These are phyloP conservation scores for Nicotiana noctiflora DNA, from an alignment of 257 asterid genomes.

Conservation along the genomic window DNA sequence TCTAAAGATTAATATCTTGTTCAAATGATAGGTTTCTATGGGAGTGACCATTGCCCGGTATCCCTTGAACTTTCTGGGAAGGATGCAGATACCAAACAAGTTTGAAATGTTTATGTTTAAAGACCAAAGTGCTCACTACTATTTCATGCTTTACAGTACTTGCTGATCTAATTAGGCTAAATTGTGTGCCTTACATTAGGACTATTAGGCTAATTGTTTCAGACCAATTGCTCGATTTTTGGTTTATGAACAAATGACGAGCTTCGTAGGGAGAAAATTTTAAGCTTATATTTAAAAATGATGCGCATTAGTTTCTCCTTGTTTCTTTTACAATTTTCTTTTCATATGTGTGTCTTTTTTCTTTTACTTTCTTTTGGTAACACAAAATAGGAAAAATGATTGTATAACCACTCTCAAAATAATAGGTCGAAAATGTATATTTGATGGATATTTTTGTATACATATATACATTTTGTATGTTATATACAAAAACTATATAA, in stretches of 20 bases:
- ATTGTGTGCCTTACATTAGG: neutral
- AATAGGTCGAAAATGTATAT: no score
- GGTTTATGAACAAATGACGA: neutral
- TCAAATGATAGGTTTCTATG: conserved; percentile 67
- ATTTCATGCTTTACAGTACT: neutral
- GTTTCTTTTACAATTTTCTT: no score
- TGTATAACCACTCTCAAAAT: no score
- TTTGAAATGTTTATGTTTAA: neutral
- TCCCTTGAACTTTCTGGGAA: conserved; percentile 55
- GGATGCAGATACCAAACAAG: conserved; percentile 23
- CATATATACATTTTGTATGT: no score
- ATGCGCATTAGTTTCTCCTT: no score
- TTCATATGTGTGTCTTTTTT: no score
- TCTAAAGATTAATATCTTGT: neutral
- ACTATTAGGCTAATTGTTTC: neutral
- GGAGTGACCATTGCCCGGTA: conserved; percentile 97
- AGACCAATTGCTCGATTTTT: neutral
- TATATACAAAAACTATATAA: no score
- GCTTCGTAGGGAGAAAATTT: neutral
- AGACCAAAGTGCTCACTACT: neutral
- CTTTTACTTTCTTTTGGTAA: no score
- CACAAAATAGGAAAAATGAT: no score
- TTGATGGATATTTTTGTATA: no score
- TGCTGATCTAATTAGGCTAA: neutral
- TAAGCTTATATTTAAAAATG: no score